A percentile compares a stretch with the other conserved stretches of the same genome.
These are phyloP conservation scores for Cryptosporidium muris DNA, from an alignment of 169 alveolate genomes.

Conservation along the genomic window DNA sequence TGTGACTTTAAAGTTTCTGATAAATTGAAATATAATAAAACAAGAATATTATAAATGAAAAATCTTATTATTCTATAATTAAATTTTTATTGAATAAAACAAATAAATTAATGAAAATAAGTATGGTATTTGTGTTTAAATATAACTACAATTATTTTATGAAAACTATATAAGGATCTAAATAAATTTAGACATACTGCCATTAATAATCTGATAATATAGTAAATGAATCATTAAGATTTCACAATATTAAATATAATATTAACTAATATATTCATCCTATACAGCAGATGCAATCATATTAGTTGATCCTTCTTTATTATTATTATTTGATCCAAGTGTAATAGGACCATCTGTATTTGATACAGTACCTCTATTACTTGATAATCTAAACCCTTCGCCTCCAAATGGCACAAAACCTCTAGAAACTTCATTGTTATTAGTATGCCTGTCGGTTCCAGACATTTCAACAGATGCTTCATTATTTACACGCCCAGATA, in stretches of 20 bases:
- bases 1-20: neutral
- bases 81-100: too few relatives aligned
- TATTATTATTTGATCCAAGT: slow-evolving; percentile 17
- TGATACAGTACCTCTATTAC: neutral
- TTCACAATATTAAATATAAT: neutral
- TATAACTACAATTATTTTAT: too few relatives aligned
- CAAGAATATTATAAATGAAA: neutral
- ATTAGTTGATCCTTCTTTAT: neutral
- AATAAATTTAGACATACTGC: neutral
- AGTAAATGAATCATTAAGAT: too few relatives aligned
- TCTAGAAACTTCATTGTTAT: slow-evolving; percentile 5
- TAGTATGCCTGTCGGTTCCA: slow-evolving; percentile 2
- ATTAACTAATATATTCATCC: neutral
- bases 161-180: neutral
- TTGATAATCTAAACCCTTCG: slow-evolving; percentile 62
- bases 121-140: too few relatives aligned
- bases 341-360: slow-evolving; percentile 11
- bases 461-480: slow-evolving; percentile 18
- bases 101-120: too few relatives aligned
- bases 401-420: slow-evolving; percentile 71
- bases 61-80: too few relatives aligned
- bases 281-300: slow-evolving; percentile 25
- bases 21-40: neutral
- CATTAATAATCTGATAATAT: neutral
- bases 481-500: slow-evolving; percentile 1